Evolutionary conservation across 225 moss, liverwort and hornwort genomes (phyloP).

Genomic region (Sphagnum tenellum): DNA sequence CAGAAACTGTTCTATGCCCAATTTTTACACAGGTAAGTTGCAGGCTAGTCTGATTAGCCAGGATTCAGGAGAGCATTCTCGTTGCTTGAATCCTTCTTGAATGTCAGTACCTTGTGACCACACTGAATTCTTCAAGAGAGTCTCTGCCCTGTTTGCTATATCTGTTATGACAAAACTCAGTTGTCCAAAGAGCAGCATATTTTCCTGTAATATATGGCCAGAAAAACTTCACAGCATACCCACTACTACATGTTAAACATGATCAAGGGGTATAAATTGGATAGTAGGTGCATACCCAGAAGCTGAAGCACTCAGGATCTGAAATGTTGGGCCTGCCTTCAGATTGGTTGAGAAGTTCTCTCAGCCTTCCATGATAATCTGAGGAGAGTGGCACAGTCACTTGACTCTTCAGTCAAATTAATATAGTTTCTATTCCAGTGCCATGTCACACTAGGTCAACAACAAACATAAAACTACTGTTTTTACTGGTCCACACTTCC

Average conservation of each 20-base stretch:
- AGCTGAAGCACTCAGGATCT: constrained; percentile 82
- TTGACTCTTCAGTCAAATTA: not conserved
- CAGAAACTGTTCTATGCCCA: too few species aligned
- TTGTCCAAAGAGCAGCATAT: not conserved
- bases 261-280: not conserved
- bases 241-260: not conserved
- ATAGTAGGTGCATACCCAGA: constrained; percentile 53
- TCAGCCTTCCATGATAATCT: constrained; percentile 38
- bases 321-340: constrained; percentile 52
- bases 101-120: not conserved
- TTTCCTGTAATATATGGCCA: not conserved
- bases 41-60: too few species aligned
- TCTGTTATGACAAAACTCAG: not conserved
- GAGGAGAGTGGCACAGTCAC: constrained; percentile 4
- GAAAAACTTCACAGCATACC: not conserved
- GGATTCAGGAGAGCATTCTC: too few species aligned
- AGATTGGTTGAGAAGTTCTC: constrained; percentile 40
- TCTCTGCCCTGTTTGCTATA: not conserved
- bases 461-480: not conserved
- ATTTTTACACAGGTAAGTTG: too few species aligned
- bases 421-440: too few species aligned
- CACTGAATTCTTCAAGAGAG: not conserved
- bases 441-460: not conserved
- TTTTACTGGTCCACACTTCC: not conserved
- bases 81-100: too few species aligned